Evolutionary conservation across 106 monocot genomes (phyloP).

Genomic region (Dendrobium officinale): DNA sequence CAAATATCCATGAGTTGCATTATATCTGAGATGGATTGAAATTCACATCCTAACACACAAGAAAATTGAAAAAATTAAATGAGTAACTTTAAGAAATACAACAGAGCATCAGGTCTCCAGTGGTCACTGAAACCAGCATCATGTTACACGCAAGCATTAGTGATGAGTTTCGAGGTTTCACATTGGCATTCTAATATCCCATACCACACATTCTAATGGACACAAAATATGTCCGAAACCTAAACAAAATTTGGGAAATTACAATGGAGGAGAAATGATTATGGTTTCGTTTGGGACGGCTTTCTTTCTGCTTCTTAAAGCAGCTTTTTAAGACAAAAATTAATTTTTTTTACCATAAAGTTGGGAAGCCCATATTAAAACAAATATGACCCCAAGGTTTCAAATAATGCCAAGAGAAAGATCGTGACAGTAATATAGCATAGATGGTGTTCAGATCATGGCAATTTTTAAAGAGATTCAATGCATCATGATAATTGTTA

Average conservation of each 20-base stretch:
- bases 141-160: neutral
- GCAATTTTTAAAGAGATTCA: neutral
- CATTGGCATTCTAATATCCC: neutral
- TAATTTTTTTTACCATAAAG: too few relatives aligned
- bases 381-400: neutral
- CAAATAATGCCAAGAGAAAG: neutral
- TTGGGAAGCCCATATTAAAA: neutral
- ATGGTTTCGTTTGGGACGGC: too few relatives aligned
- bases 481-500: neutral
- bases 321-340: too few relatives aligned
- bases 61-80: neutral
- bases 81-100: slow-evolving; percentile 2
- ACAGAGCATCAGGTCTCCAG: neutral
- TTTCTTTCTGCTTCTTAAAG: too few relatives aligned
- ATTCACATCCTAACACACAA: neutral
- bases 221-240: neutral
- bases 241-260: neutral
- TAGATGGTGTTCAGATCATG: neutral
- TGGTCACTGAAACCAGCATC: neutral
- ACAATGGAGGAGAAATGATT: neutral
- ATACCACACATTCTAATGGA: neutral
- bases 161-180: neutral
- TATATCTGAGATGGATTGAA: neutral
- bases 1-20: neutral
- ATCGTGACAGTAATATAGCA: neutral